Evolutionary conservation across 2,329 filamentous ascomycete species (phyloP).

Genomic region (Aspergillus oerlinghausenensis): DNA sequence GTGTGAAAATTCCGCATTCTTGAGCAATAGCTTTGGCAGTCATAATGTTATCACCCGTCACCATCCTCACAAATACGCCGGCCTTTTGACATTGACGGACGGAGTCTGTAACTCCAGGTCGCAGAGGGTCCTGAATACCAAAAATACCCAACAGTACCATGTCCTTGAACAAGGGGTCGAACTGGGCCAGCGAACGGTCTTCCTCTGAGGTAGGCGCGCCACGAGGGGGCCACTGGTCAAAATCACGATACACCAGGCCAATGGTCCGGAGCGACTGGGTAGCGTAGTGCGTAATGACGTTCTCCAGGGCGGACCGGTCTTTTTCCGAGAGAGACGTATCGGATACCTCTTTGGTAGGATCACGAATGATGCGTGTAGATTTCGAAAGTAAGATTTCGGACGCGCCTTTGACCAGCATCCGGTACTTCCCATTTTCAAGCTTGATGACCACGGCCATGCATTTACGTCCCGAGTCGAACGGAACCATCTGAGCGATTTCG

Average conservation of each 20-base stretch:
- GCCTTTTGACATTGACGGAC: slow-evolving; percentile 69
- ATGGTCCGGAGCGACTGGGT: slow-evolving; percentile 78
- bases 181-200: slow-evolving; percentile 57
- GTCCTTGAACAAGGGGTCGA: slow-evolving; percentile 62
- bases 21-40: slow-evolving; percentile 74
- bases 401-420: slow-evolving; percentile 53
- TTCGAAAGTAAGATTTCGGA: slow-evolving; percentile 47
- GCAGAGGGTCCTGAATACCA: slow-evolving; percentile 76
- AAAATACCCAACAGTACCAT: slow-evolving; percentile 68
- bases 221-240: slow-evolving; percentile 75
- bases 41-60: slow-evolving; percentile 76
- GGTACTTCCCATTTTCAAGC: slow-evolving; percentile 50
- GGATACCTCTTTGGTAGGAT: slow-evolving; percentile 56
- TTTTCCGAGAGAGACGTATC: slow-evolving; percentile 51
- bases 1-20: slow-evolving; percentile 70
- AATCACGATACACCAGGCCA: slow-evolving; percentile 77
- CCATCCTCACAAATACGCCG: slow-evolving; percentile 78
- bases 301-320: slow-evolving; percentile 56
- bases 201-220: slow-evolving; percentile 54
- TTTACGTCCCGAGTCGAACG: slow-evolving; percentile 63
- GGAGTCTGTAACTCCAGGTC: slow-evolving; percentile 68
- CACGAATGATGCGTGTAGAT: slow-evolving; percentile 51
- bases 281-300: slow-evolving; percentile 73
- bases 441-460: slow-evolving; percentile 65
- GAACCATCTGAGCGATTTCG: slow-evolving; percentile 49